A percentile compares a stretch with the other conserved stretches of the same genome.
phyloP scores from a whole-genome alignment of 352 stramenopile species.

The Pythium aphanidermatum region DNA sequence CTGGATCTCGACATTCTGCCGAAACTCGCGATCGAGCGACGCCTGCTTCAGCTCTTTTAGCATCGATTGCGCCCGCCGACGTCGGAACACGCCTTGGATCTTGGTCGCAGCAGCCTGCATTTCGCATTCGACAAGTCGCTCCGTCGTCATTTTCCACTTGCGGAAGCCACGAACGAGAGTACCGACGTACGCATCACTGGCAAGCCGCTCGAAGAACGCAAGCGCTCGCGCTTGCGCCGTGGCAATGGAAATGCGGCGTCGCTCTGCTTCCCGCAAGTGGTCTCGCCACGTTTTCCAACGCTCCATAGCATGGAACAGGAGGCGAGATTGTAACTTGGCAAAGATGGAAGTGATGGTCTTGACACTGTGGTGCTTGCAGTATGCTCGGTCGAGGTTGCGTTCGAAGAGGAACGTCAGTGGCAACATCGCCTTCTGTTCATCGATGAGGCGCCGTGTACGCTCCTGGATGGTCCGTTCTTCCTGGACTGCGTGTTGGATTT shows the following conservation, averaged over 20 bases:
- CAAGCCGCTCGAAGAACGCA: constrained; percentile 45
- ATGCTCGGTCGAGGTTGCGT: constrained; percentile 47
- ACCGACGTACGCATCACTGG: constrained; percentile 47
- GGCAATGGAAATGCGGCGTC: constrained; percentile 23
- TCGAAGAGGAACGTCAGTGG: constrained; percentile 75
- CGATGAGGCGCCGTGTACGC: constrained; percentile 33
- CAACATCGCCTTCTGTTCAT: constrained; percentile 44
- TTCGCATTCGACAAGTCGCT: constrained; percentile 16
- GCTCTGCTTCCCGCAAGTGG: constrained; percentile 16
- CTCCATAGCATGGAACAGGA: constrained; percentile 40
- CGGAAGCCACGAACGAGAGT: constrained; percentile 30
- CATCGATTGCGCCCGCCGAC: constrained; percentile 29
- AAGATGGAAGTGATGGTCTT: constrained; percentile 57
- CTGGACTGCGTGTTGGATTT: not conserved
- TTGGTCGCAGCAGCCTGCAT: constrained; percentile 24
- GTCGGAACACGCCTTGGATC: constrained; percentile 40
- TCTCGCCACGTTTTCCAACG: constrained; percentile 30
- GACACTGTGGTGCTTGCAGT: constrained; percentile 51
- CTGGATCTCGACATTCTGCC: constrained; percentile 33
- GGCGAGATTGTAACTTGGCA: constrained; percentile 52
- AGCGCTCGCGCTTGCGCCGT: constrained; percentile 32
- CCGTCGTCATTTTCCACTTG: constrained; percentile 21
- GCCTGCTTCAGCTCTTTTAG: constrained; percentile 31
- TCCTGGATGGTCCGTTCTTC: constrained; percentile 21
- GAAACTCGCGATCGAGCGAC: constrained; percentile 33